Evolutionary conservation across 2,329 filamentous ascomycete species (phyloP).

Genomic region (Aspergillus intermedius): DNA sequence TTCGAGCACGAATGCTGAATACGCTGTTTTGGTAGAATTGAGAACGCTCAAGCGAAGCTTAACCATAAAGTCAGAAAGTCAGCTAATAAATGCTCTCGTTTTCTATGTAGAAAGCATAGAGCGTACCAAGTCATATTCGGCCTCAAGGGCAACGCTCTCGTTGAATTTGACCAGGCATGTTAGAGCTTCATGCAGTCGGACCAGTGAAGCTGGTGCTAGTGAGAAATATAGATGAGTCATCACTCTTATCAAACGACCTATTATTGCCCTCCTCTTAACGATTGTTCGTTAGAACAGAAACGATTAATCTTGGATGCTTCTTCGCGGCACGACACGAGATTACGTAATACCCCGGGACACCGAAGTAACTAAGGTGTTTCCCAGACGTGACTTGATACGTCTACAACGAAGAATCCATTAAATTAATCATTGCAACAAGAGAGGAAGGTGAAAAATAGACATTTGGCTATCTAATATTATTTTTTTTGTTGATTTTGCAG

Average conservation of each 20-base stretch:
- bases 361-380: too few relatives aligned
- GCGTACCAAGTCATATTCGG: slow-evolving; percentile 50
- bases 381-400: too few relatives aligned
- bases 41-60: slow-evolving; percentile 56
- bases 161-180: slow-evolving; percentile 58
- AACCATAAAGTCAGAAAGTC: neutral
- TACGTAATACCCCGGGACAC: neutral
- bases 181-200: slow-evolving; percentile 53
- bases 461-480: neutral
- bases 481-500: neutral
- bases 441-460: too few relatives aligned
- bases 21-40: slow-evolving; percentile 58
- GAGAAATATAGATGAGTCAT: slow-evolving; percentile 46
- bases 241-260: neutral
- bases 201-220: slow-evolving; percentile 50
- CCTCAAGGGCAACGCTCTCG: slow-evolving; percentile 57
- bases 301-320: neutral
- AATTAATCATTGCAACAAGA: too few relatives aligned
- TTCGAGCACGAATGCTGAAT: slow-evolving; percentile 54
- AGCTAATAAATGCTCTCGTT: neutral
- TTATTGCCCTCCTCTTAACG: neutral
- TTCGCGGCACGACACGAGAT: neutral
- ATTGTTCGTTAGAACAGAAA: too few relatives aligned
- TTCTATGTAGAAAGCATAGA: slow-evolving; percentile 1
- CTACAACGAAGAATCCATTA: too few relatives aligned